Percentiles rank a stretch among this genome's conserved stretches.
Evolutionary conservation across 805 yeast species (phyloP).

Genomic region (Monosporozyma yasuniensis): DNA sequence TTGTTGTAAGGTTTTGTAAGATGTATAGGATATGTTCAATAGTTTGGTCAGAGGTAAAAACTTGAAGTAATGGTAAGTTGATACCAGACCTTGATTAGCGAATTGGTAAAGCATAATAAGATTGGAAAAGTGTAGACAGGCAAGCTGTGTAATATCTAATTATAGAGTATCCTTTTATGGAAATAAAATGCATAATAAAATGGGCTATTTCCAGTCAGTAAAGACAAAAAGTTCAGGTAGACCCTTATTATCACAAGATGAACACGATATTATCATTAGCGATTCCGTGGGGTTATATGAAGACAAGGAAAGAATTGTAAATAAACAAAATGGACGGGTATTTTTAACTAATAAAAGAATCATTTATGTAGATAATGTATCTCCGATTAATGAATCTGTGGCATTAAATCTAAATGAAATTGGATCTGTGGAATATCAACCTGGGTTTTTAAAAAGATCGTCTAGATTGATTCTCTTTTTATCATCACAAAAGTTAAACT

Average conservation of each 20-base stretch:
- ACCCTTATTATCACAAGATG: conserved; percentile 36
- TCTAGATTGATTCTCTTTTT: conserved; percentile 57
- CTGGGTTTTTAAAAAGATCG: conserved; percentile 64
- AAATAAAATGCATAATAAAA: not conserved
- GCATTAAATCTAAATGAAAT: conserved; percentile 39
- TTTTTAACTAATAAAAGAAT: conserved; percentile 69
- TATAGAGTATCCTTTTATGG: no score
- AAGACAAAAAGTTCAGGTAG: conserved; percentile 33
- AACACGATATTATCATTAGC: conserved; percentile 45
- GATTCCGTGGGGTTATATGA: conserved; percentile 67
- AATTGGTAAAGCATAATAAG: no score
- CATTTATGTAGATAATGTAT: conserved; percentile 55
- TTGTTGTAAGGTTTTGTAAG: no score
- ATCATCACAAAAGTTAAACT: not conserved
- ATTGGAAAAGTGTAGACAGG: no score
- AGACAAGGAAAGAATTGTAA: conserved; percentile 54
- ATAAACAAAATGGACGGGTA: conserved; percentile 65
- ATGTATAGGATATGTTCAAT: no score
- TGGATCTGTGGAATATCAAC: conserved; percentile 32
- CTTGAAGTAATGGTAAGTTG: no score
- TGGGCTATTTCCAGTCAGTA: conserved; percentile 31
- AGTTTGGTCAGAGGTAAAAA: no score
- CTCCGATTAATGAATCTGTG: conserved; percentile 37
- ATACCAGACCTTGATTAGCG: no score
- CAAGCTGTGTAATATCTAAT: no score